Conservation (phyloP, 163 green algal species). For the Scenedesmus sp. region DNA sequence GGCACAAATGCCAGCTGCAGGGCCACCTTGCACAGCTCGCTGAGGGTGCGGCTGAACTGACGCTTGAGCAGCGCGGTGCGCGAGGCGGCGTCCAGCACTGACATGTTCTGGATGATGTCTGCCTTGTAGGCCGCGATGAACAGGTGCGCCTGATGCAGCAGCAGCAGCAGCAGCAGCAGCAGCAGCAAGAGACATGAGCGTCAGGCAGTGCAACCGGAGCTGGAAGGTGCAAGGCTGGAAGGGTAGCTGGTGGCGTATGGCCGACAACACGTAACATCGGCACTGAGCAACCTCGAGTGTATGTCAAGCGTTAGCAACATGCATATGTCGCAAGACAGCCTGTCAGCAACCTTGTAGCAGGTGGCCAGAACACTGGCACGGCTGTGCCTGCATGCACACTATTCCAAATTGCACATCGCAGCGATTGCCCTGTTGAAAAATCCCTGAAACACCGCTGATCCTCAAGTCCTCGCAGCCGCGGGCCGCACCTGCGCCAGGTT, state of each 20-base stretch:
- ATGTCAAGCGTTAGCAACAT: too few species aligned
- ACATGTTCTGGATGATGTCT: neutral
- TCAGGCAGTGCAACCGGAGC: neutral
- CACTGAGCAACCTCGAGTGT: too few species aligned
- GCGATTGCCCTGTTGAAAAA: neutral
- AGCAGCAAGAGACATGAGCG: neutral
- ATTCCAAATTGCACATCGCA: too few species aligned
- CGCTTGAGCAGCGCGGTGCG: neutral
- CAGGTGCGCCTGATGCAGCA: neutral
- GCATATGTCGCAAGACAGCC: too few species aligned
- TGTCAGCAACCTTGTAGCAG: too few species aligned
- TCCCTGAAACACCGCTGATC: neutral
- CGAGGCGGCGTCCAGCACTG: neutral
- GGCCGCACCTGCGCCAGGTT: constrained; percentile 32
- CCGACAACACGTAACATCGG: too few species aligned
- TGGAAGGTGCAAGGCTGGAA: neutral
- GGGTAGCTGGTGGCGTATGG: too few species aligned
- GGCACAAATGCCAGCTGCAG: constrained; percentile 32
- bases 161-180: neutral
- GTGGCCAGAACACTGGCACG: too few species aligned
- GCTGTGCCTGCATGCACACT: too few species aligned
- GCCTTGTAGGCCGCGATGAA: neutral
- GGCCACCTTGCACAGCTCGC: neutral
- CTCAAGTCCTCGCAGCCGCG: neutral
- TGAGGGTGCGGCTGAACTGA: neutral